Evolutionary conservation across 148 eudicot species (phyloP), one percentile per base, ranked within the genome.

Genomic region (Bassia scoparia): DNA sequence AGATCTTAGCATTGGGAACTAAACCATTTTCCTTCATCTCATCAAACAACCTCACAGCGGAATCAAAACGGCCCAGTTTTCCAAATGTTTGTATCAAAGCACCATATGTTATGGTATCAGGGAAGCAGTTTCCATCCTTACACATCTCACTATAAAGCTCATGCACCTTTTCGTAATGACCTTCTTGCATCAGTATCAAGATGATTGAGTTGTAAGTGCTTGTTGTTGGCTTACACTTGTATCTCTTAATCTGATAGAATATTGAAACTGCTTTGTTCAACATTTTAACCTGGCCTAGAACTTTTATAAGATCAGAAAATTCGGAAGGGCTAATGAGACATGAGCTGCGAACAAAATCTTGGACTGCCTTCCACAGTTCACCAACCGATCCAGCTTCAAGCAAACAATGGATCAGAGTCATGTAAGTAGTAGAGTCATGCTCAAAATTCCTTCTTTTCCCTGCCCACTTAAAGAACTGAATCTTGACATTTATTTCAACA

Each of bases 121-220:
- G 96, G 49, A 87, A 85, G 80, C 97, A 95, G 68, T 79, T 86
- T 33, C 85, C 91, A 72, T 95, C 98, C 68, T 80, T 86, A 68
- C 93, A 95, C 98, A 95, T 95, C 76, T 95, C 98, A 71, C 69
- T 89, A 67, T 91, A 95, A 50, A 95, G 88, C 81, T 95, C 98
- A 38, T 89, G 89, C 78, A 95, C 88, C 80, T 95, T 95, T 63
- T 88, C 98, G 73, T 86, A 86, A 38, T 91, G 93, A 38, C 92
- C 93, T 70, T 89, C 93, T 87, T 86, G 88, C 90, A 91, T 89
- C 72, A 95, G 79, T 96, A 95, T 91, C 78, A 87, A 75, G 70
- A 95, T 88, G 30, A 91, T 77, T 26, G 96, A 88, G 76, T 95
- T 95, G 76, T 95, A 95, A 62, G 97, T 88, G 73, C 79, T 74